These are phyloP conservation scores for Calonectria naviculata DNA, from an alignment of 2,329 filamentous ascomycete species.

Conservation along the genomic window DNA sequence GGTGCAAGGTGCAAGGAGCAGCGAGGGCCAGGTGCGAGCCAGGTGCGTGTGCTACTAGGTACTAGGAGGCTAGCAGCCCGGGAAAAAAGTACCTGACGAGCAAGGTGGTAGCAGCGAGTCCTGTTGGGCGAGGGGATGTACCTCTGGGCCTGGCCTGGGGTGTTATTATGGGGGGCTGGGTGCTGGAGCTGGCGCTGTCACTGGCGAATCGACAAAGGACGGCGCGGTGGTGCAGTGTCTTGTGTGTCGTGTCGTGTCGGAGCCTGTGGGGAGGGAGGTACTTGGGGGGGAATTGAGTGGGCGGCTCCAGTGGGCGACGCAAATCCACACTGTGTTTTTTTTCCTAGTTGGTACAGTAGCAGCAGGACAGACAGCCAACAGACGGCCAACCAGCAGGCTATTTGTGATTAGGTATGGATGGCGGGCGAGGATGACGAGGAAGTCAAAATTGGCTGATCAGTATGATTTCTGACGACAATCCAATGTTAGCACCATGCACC, in stretches of 20 bases:
- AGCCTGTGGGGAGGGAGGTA: not conserved
- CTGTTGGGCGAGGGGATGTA: conserved; percentile 19
- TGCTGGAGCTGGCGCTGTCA: conserved; percentile 14
- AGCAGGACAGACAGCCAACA: conserved; percentile 1
- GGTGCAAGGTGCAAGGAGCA: conserved; percentile 17
- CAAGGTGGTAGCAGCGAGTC: conserved; percentile 8
- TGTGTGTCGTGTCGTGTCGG: conserved; percentile 10
- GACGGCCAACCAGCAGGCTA: not conserved
- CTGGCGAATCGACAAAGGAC: conserved; percentile 1
- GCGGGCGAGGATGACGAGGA: not conserved
- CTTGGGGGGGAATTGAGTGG: conserved; percentile 10
- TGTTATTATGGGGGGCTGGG: conserved; percentile 24
- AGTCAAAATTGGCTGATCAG: conserved; percentile 19
- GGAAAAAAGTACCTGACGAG: conserved; percentile 27
- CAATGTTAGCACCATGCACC: conserved; percentile 12
- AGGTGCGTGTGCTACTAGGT: not conserved
- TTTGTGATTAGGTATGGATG: not conserved
- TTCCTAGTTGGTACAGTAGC: conserved; percentile 8
- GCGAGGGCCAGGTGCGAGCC: conserved; percentile 6
- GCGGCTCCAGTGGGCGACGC: not conserved
- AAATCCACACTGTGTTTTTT: conserved; percentile 36
- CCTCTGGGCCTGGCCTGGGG: conserved; percentile 30
- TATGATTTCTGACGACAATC: conserved; percentile 9
- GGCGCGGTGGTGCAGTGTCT: conserved; percentile 17
- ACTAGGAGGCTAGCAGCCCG: not conserved